Conservation (phyloP, 176 grass and related monocot genomes). For the Melocanna baccifera region DNA sequence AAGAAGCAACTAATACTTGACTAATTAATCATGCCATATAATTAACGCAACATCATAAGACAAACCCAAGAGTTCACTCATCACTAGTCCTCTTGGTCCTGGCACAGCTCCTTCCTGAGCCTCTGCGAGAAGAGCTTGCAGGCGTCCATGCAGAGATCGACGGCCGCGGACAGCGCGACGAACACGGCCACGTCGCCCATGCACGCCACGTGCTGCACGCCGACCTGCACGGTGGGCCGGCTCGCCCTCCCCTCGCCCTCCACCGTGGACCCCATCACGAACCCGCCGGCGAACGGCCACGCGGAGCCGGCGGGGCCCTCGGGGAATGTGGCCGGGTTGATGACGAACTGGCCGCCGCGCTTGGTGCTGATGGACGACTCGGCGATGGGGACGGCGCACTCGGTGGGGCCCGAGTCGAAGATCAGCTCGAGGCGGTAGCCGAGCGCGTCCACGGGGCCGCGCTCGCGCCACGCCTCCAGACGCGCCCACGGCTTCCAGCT, state of each 20-base stretch:
- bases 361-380: slow-evolving; percentile 66
- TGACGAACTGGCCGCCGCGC: slow-evolving; percentile 78
- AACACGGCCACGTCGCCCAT: slow-evolving; percentile 87
- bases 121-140: slow-evolving; percentile 82
- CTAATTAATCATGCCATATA: slow-evolving; percentile 23
- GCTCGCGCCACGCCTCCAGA: slow-evolving; percentile 92
- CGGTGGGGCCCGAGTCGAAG: slow-evolving; percentile 51
- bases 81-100: slow-evolving; percentile 37
- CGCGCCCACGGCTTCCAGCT: slow-evolving; percentile 98
- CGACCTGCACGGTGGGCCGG: slow-evolving; percentile 76
- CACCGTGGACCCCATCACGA: slow-evolving; percentile 87
- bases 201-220: slow-evolving; percentile 78
- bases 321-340: slow-evolving; percentile 47
- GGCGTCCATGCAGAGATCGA: slow-evolving; percentile 91
- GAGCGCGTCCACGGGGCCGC: slow-evolving; percentile 71
- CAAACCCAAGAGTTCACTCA: slow-evolving; percentile 11
- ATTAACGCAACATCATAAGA: slow-evolving; percentile 16
- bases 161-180: slow-evolving; percentile 70
- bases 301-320: slow-evolving; percentile 20
- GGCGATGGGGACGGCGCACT: slow-evolving; percentile 56
- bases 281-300: slow-evolving; percentile 64
- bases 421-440: slow-evolving; percentile 85
- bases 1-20: slow-evolving; percentile 10
- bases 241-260: slow-evolving; percentile 74
- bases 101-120: slow-evolving; percentile 87